phyloP scores from a whole-genome alignment of 2,329 filamentous ascomycete genomes.

The Ophiostoma fasciatum region DNA sequence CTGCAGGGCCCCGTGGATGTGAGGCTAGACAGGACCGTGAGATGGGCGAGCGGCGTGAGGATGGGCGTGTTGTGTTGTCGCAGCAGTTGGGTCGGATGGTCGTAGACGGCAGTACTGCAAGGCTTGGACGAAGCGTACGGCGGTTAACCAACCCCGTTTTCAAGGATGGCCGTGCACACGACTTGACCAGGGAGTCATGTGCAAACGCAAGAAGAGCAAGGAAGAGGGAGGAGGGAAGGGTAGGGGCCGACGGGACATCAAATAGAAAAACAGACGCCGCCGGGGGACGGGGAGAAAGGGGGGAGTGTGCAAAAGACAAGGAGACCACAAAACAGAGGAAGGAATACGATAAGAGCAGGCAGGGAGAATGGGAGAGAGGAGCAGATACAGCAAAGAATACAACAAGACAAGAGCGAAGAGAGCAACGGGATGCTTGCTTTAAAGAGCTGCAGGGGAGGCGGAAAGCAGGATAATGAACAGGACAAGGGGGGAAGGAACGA shows the following conservation, averaged over 20 bases:
- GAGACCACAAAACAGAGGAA: conserved; percentile 1
- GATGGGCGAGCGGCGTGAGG: no score
- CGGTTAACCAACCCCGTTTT: conserved; percentile 9
- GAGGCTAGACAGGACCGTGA: no score
- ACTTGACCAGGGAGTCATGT: conserved; percentile 6
- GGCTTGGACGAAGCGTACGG: no score
- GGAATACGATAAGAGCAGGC: no score
- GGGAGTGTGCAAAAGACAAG: background rate
- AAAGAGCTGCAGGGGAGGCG: background rate
- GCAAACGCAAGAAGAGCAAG: conserved; percentile 1
- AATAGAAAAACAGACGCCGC: conserved; percentile 2
- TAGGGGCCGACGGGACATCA: background rate
- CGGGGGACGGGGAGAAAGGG: no score
- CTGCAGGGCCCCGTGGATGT: no score
- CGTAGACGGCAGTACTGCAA: no score
- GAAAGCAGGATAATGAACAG: background rate
- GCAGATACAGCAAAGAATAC: background rate
- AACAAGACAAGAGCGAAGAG: background rate
- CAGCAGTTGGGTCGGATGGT: no score
- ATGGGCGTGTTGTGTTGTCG: no score
- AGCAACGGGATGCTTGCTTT: background rate
- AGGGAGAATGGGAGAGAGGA: background rate
- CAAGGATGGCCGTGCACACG: conserved; percentile 9
- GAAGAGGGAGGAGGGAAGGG: conserved; percentile 1
- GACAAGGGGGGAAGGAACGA: conserved; percentile 1